These are phyloP conservation scores for Rhamnella rubrinervis DNA, from an alignment of 331 rosid species.

Conservation along the genomic window DNA sequence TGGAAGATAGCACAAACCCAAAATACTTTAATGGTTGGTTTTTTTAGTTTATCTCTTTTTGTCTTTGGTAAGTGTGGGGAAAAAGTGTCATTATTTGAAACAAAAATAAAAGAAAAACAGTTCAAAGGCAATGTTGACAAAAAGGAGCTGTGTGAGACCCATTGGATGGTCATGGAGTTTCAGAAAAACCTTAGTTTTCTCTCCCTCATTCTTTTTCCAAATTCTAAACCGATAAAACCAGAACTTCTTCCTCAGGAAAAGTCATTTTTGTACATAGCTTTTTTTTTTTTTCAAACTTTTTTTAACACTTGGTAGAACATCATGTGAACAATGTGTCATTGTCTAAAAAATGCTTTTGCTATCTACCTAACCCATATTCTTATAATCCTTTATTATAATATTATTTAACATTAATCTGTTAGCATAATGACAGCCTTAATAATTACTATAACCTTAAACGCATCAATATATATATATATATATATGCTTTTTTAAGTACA, in stretches of 20 bases:
- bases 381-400: not conserved
- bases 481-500: conserved; percentile 7
- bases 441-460: conserved; percentile 5
- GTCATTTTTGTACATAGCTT: not conserved
- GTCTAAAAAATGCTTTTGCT: not conserved
- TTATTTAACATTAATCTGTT: not conserved
- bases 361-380: conserved; percentile 13
- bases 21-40: no score
- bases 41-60: not conserved
- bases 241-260: not conserved
- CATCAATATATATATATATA: not conserved
- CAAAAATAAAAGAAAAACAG: conserved; percentile 7
- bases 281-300: not conserved
- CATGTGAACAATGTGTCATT: not conserved
- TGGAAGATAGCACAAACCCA: not conserved
- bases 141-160: not conserved
- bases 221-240: conserved; percentile 5
- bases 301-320: conserved; percentile 5
- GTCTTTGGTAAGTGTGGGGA: not conserved
- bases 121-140: not conserved
- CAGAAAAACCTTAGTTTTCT: not conserved
- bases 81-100: conserved; percentile 4
- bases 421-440: not conserved
- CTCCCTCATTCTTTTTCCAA: conserved; percentile 1
- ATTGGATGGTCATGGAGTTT: conserved; percentile 6